Evolutionary conservation across 352 stramenopile species (phyloP).

Genomic region (Pythium diclinum): DNA sequence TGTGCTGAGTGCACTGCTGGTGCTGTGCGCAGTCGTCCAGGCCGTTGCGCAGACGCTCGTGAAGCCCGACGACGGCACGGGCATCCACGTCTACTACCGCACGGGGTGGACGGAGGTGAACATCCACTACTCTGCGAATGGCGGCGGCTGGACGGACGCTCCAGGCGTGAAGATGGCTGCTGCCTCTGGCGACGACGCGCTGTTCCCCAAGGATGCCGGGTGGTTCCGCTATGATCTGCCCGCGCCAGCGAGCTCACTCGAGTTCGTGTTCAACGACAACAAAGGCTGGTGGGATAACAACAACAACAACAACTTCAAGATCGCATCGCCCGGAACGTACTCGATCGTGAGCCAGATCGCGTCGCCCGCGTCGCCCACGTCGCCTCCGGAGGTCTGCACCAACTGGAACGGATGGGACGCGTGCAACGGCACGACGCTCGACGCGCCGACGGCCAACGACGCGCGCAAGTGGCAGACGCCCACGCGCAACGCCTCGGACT

Average conservation of each 20-base stretch:
- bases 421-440: background rate
- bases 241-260: constrained; percentile 22
- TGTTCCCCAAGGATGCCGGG: constrained; percentile 23
- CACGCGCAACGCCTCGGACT: constrained; percentile 34
- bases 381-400: constrained; percentile 9
- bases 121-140: constrained; percentile 35
- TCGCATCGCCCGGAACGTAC: constrained; percentile 33
- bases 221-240: constrained; percentile 41
- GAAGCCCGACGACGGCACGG: constrained; percentile 31
- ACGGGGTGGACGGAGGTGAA: constrained; percentile 31
- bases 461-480: constrained; percentile 45
- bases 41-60: constrained; percentile 4
- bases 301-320: constrained; percentile 42
- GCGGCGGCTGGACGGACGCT: constrained; percentile 32
- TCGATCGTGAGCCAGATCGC: constrained; percentile 36
- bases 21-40: background rate
- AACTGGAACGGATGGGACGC: constrained; percentile 8
- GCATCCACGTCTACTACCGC: constrained; percentile 41
- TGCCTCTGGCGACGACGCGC: constrained; percentile 23
- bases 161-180: constrained; percentile 32
- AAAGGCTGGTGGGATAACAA: constrained; percentile 46
- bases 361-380: constrained; percentile 14
- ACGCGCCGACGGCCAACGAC: constrained; percentile 19
- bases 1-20: background rate
- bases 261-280: constrained; percentile 49